Percentiles rank a stretch among this genome's conserved stretches.
phyloP scores from a whole-genome alignment of 2,329 filamentous ascomycete species.

The Ophiosphaerella herpotricha region DNA sequence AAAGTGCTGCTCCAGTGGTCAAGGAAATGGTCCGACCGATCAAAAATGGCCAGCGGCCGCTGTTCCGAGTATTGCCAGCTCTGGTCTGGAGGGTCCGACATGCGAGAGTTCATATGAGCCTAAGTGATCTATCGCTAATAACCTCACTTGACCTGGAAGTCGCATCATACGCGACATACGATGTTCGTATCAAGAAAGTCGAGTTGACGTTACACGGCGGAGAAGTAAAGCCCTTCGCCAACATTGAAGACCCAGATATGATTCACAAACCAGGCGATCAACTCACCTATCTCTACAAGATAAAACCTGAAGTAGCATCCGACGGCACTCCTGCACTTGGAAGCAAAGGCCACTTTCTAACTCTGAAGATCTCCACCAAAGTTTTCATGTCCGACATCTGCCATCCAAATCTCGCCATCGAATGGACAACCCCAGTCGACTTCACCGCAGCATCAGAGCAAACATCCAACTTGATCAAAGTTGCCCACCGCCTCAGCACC shows the following conservation, averaged over 20 bases:
- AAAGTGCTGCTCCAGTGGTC: constrained; percentile 63
- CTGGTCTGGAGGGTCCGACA: constrained; percentile 76
- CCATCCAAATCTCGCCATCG: constrained; percentile 65
- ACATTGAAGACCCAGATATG: constrained; percentile 58
- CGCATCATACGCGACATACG: constrained; percentile 70
- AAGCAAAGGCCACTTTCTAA: constrained; percentile 49
- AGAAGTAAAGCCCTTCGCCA: constrained; percentile 57
- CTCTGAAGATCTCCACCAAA: constrained; percentile 65
- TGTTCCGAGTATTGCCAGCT: constrained; percentile 68
- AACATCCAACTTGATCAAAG: constrained; percentile 48
- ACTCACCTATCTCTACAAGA: constrained; percentile 73
- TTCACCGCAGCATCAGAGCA: constrained; percentile 56
- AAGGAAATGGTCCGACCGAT: constrained; percentile 68
- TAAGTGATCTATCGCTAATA: constrained; percentile 60
- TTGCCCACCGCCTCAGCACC: constrained; percentile 37
- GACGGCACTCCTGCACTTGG: constrained; percentile 56
- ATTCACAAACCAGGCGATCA: constrained; percentile 73
- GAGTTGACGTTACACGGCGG: constrained; percentile 63
- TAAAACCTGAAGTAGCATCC: constrained; percentile 51
- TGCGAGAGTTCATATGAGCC: constrained; percentile 65
- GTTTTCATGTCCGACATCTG: constrained; percentile 63
- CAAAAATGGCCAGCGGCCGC: constrained; percentile 65
- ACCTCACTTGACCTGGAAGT: constrained; percentile 76
- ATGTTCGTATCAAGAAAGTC: constrained; percentile 66
- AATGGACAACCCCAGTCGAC: constrained; percentile 71